Conservation (phyloP, 1,284 basidiomycete genomes). For the Sporisorium scitamineum region DNA sequence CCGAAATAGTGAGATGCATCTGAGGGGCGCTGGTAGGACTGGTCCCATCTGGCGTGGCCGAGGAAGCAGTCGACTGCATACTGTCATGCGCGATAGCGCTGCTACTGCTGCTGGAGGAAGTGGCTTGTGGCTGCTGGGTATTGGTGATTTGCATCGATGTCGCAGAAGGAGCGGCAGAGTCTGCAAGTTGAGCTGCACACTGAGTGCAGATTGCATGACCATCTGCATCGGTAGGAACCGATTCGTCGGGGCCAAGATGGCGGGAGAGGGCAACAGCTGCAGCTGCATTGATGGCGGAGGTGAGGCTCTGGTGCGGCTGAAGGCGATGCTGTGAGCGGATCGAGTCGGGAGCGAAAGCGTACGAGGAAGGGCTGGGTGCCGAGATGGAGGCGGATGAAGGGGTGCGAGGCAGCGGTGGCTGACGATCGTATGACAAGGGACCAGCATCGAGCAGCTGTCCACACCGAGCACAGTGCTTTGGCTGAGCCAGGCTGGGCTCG, state of each 20-base stretch:
- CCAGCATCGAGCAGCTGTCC: constrained; percentile 40
- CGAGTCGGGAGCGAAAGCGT: constrained; percentile 47
- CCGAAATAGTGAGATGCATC: constrained; percentile 42
- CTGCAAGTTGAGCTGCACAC: constrained; percentile 29
- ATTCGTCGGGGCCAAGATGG: constrained; percentile 34
- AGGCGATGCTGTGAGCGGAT: constrained; percentile 41
- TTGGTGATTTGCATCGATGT: background rate
- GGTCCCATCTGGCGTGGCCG: background rate
- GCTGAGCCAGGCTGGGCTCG: constrained; percentile 21
- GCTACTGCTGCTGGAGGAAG: background rate
- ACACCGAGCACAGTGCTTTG: constrained; percentile 46
- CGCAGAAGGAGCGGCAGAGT: background rate
- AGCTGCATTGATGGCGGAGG: constrained; percentile 51
- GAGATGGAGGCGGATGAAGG: constrained; percentile 33
- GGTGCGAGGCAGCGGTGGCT: constrained; percentile 16
- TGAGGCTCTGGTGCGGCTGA: constrained; percentile 42
- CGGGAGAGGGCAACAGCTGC: constrained; percentile 44
- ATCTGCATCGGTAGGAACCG: constrained; percentile 25
- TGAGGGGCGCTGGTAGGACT: constrained; percentile 6
- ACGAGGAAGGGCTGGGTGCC: constrained; percentile 49
- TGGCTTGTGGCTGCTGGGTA: constrained; percentile 6
- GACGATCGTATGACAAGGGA: constrained; percentile 20
- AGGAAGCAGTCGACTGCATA: background rate
- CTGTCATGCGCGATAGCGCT: background rate
- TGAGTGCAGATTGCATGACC: constrained; percentile 42